Base-by-base conservation (phyloP, 257 asterid species). In the Solanum medicagineum region DNA sequence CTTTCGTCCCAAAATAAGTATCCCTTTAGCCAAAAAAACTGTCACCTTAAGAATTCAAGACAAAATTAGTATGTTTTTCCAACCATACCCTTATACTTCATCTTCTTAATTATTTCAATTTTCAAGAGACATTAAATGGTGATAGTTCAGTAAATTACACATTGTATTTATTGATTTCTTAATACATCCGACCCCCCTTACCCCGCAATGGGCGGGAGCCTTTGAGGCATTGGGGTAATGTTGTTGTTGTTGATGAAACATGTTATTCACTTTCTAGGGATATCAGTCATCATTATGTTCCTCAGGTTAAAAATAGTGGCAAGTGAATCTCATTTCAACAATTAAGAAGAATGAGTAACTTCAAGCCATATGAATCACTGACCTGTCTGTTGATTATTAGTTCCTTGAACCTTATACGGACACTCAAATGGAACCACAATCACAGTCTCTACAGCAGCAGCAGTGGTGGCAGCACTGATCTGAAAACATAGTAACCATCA, bases 321-420 rank as follows among this genome's bases (percentile, higher is more conserved):
- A 53, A 53, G 49, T 29, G 24, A 53, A 79, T 79, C 19, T 36
- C 83, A 51, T 29, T 53, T 53, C 65, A 51, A 53, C 65, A 79
- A 53, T 77, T 63, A 53, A 79, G 7, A 32, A 26, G 29, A 79
- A 19, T 10, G 49, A 29, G 62, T 17, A 45, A 79, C 49, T 16
- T 29, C 45, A 85, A 66, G 82, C 59, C 69, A 70, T 15, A 55
- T 54, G 82, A 90, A 51, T 85, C 51, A 68, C 86, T 89, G 74
- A 94, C 99, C 98, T 92, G 91, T 88, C 82, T 92, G 88, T 59
- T 86, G 90, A 83, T 91, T 93, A 87, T 88, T 87, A 85, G 87
- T 90, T 86, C 91, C 94, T 13, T 94, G 91, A 69, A 91, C 89
- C 65, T 89, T 91, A 87, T 92, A 93, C 88, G 73, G 93, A 89